Evolutionary conservation across 208 protist genomes (phyloP), one percentile per base, ranked within the genome.

Genomic region (Phytomonas sp.): DNA sequence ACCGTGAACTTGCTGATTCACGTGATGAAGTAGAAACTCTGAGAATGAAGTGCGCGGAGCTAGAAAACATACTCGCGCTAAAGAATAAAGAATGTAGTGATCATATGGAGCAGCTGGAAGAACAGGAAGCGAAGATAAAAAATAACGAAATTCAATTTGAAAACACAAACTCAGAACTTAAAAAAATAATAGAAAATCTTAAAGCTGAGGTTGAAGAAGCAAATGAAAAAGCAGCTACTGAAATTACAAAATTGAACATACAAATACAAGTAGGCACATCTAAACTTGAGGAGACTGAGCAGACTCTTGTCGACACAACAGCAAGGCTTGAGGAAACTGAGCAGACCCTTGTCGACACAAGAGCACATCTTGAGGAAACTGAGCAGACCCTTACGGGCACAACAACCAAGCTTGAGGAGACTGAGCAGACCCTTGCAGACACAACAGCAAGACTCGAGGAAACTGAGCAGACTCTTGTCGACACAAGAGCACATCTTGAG

Each of bases 301-400:
- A 56, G 19, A 26, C 10, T 26, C 45, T 56, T 8, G 37, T 62
- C 23, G 6, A 31, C 16, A 36, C 45, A 23, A 34, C 40, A 36
- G 34, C 37, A 26, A 74, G 63, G 42, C 72, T 81, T 0, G 45
- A 77, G 40, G 60, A 71, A n/a, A 74, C 67, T 16, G 52, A 73
- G 59, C 14, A 60, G 26, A 64, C 74, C 61, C 66, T 82, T 32
- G 66, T 73, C 29, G 67, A 64, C 5, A 76, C 69, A 23, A 10
- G 67, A 32, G 76, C 61, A 63, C 71, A 56, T 36, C 63, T 81
- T 7, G 26, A 69, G 23, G 73, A 74, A 23, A 84, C 69, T 16
- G 79, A 67, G 60, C 65, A 49, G 30, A 73, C 74, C 40, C 71
- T 88, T 4, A 62, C 70, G n/a, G 69, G 70, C 30, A 82, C 72